Evolutionary conservation across 192 early-diverging fungal species (phyloP).

Genomic region (Coemansia pectinata): DNA sequence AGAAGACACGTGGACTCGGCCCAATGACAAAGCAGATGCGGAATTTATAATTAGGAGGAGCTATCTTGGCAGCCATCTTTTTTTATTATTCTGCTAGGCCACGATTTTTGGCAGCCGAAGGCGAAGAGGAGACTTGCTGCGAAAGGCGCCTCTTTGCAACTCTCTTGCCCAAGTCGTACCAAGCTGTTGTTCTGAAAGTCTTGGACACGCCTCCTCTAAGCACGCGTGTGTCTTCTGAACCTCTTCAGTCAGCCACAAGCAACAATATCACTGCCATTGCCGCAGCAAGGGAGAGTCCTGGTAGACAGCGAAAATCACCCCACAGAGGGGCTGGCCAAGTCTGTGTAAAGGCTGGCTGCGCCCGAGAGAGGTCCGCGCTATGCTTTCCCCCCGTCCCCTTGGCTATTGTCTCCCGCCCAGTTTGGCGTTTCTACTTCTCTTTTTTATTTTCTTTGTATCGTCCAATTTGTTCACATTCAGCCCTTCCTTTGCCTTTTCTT

Average conservation of each 20-base stretch:
- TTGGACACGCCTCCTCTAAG: not conserved
- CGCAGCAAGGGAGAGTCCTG: not conserved
- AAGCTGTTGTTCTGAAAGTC: not conserved
- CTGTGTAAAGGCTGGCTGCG: not conserved
- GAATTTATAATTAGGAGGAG: not conserved
- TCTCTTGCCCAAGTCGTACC: not conserved
- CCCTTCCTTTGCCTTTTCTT: not conserved
- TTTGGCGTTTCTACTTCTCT: not conserved
- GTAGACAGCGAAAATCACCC: not conserved
- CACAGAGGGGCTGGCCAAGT: not conserved
- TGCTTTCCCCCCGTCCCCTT: not conserved
- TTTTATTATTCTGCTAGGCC: not conserved
- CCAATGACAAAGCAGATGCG: constrained; percentile 4
- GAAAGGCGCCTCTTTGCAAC: not conserved
- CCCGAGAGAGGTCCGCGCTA: not conserved
- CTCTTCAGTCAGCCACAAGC: not conserved
- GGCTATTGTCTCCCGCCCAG: constrained; percentile 4
- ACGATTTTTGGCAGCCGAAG: not conserved
- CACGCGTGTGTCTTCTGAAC: not conserved
- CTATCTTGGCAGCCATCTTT: not conserved
- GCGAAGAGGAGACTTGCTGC: not conserved
- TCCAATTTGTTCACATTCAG: not conserved
- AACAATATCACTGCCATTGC: not conserved
- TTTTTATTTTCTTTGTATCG: not conserved
- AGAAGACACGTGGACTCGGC: not conserved